Conservation (phyloP, 2,329 filamentous ascomycete species). For the Septoria petroselini region DNA sequence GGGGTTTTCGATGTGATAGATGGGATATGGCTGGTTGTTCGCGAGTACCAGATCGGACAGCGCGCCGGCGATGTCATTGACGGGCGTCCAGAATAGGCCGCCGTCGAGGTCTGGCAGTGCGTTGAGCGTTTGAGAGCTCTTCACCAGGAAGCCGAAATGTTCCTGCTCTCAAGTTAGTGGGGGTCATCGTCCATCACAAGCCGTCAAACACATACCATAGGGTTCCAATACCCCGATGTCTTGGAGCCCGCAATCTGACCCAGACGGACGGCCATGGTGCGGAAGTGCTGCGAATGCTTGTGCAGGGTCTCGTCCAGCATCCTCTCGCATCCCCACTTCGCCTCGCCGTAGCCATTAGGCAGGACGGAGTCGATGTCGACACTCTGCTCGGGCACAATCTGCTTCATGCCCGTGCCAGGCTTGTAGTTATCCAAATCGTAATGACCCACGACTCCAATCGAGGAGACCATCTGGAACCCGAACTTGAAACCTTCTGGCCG, state of each 20-base stretch:
- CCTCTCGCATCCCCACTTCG: constrained; percentile 52
- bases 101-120: constrained; percentile 45
- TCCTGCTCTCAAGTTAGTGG: too few relatives aligned
- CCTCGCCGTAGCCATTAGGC: constrained; percentile 52
- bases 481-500: constrained; percentile 27
- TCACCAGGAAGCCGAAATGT: constrained; percentile 51
- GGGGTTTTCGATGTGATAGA: constrained; percentile 51
- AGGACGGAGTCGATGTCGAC: constrained; percentile 43
- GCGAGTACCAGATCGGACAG: constrained; percentile 38
- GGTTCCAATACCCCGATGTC: constrained; percentile 55
- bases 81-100: constrained; percentile 47
- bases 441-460: constrained; percentile 42
- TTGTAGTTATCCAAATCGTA: constrained; percentile 27
- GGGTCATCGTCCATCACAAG: too few relatives aligned
- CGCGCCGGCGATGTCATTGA: constrained; percentile 42
- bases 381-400: constrained; percentile 46
- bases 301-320: constrained; percentile 52
- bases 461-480: constrained; percentile 45
- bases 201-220: too few relatives aligned
- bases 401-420: constrained; percentile 20
- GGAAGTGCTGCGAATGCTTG: constrained; percentile 44
- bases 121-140: constrained; percentile 49
- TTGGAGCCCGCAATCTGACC: constrained; percentile 55
- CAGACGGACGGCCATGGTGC: constrained; percentile 45
- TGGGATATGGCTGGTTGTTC: constrained; percentile 28